These are phyloP conservation scores for Malus hybrid DNA, from an alignment of 331 rosid genomes.

Conservation along the genomic window DNA sequence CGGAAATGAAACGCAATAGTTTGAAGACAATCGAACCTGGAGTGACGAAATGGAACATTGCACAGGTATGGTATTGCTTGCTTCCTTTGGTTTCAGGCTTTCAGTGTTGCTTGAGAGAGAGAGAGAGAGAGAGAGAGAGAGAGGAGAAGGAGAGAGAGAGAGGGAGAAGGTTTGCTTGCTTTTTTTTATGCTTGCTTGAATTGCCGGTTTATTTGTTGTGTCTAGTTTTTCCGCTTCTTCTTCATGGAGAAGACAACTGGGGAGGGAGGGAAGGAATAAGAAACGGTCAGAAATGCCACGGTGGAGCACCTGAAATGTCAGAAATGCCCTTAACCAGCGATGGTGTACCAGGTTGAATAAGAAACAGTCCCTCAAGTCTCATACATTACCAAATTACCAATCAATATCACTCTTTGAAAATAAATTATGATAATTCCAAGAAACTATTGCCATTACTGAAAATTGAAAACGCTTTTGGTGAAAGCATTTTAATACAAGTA, in stretches of 20 bases:
- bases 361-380: background rate
- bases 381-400: background rate
- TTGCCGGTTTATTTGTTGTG: background rate
- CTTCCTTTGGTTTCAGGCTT: too few species aligned
- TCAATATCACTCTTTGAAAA: background rate
- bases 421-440: too few species aligned
- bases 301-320: background rate
- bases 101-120: background rate
- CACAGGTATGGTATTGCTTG: background rate
- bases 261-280: background rate
- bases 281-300: constrained; percentile 2
- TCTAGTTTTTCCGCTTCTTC: too few species aligned
- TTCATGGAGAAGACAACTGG: background rate
- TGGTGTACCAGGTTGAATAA: background rate
- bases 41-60: constrained; percentile 9
- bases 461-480: too few species aligned
- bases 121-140: background rate
- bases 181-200: background rate
- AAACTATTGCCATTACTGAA: background rate
- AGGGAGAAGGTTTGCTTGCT: background rate
- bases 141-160: background rate
- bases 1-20: background rate
- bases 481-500: too few species aligned
- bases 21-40: constrained; percentile 13
- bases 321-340: background rate